Base-by-base conservation (phyloP, 1,284 basidiomycete species). In the Heterobasidion occidentale region DNA sequence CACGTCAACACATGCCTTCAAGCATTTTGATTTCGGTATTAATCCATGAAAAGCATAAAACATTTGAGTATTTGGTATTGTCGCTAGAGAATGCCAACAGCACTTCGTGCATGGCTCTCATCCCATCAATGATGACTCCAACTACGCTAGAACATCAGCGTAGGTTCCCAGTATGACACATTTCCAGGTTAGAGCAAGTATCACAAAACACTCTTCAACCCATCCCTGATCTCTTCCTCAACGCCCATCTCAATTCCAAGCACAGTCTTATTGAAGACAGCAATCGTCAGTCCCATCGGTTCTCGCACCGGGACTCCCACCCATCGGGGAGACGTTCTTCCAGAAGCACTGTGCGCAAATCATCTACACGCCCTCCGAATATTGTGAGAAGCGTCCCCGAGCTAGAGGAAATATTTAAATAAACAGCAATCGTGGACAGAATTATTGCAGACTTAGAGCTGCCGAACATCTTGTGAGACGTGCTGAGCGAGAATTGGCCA, bases 321-420 rank as follows among this genome's bases (percentile, higher is more conserved):
- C 80, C 80, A 1, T 84, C 75, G 0, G 84, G 84, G 14, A 90
- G 64, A 9, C 84, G 77, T 61, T 90, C 88, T 46, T 90, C 83
- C 3, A 75, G 66, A 42, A 90, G 68, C 36, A 87, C 63, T 0
- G 74, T 61, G 44, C 78, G 71, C 11, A 90, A 63, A 61, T 87
- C 85, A 3, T 74, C 68, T 5, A 83, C 64, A 27, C 72, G 71
- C 0, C 87, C 86, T 3, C 86, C 88, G 61, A 86, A 85, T 53
- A 86, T 81, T 0, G 77, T 80, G 4, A 83, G 66, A 36, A 88
- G 59, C 4, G 81, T 84, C 1, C 83, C 76, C 7, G 79, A 73
- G 68, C 83, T 84, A 42, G n/a, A 8, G 38, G n/a, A 8, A 42
- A 42, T 7, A n/a, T 11, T 4, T 11, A 42, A 17, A 48, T 11